Evolutionary conservation across 257 asterid genomes (phyloP), one percentile per base, ranked within the genome.

Genomic region (Ajuga chamaepitys): DNA sequence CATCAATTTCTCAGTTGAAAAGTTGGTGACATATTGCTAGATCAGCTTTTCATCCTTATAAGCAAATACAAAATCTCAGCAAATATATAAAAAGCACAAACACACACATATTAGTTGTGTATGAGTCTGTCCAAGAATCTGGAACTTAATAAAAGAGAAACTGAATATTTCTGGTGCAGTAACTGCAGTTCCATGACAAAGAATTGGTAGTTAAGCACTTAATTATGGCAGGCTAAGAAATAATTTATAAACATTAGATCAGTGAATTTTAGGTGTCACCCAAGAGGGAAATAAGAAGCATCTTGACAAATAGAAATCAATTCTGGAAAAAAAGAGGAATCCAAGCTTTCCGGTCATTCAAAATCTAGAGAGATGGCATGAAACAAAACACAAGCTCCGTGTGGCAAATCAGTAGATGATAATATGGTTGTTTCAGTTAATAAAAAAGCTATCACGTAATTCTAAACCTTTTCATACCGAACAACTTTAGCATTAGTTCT

Each of bases 391-490:
- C 18, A 3, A 41, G 37, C 21, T 13, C 13, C 26, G 48, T 40
- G 47, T 59, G n/a, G 12, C 20, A 21, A 9, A 61, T 24, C 17
- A 28, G 30, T 32, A 9, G 7, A 8, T 38, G 37, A 3, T 30
- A 0, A 30, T 30, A 30, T 1, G 4, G 4, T 30, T 5, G 24
- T 22, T 13, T 17, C 51, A 63, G 17, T 11, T 12, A 18, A 5
- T 40, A 51, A 24, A 51, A 34, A 53, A 40, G 97, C 97, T 67
- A 91, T 72, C 13, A 93, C 73, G 51, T 76, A 88, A 71, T 91
- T 88, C 97, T 96, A 91, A 50, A 91, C 93, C 79, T 86, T 91
- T 66, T 73, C 77, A 44, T 77, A 52, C 76, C 63, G 82, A 70
- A 83, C 70, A 18, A 70, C 67, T 70, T 73, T 64, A 62, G 68